Conservation (phyloP, 371 early-diverging fungal genomes). For the Haplosporangium sp. region DNA sequence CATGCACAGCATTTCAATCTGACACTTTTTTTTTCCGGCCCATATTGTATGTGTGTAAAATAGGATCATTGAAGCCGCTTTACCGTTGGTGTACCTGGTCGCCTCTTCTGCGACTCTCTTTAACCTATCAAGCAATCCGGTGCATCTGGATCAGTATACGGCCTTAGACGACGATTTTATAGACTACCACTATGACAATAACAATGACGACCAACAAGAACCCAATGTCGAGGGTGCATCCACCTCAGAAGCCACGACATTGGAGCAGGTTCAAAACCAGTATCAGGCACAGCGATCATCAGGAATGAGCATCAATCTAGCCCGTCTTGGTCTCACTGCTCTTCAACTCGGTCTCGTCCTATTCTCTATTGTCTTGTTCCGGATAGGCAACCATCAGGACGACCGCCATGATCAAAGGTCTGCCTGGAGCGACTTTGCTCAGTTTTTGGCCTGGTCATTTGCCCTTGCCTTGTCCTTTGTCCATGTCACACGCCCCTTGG, state of each 20-base stretch:
- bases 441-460: conserved; percentile 32
- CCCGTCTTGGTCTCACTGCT: conserved; percentile 39
- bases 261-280: conserved; percentile 35
- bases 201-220: conserved; percentile 2
- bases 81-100: conserved; percentile 37
- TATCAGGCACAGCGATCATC: conserved; percentile 40
- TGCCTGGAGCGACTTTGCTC: conserved; percentile 12
- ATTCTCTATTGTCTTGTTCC: conserved; percentile 27
- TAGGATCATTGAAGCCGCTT: conserved; percentile 28
- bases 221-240: neutral
- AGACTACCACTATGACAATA: conserved; percentile 8
- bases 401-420: conserved; percentile 4
- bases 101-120: conserved; percentile 29
- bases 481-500: conserved; percentile 19
- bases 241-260: conserved; percentile 3
- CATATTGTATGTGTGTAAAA: neutral
- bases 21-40: too few relatives aligned
- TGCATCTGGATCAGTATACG: conserved; percentile 40
- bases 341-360: conserved; percentile 40
- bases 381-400: conserved; percentile 7
- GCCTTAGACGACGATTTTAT: conserved; percentile 23
- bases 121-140: conserved; percentile 36
- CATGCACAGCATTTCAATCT: neutral
- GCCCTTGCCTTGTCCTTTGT: conserved; percentile 33
- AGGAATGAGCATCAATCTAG: conserved; percentile 34